Base-by-base conservation (phyloP, 768 basidiomycete species). In the Neoboletus brunneissimus region DNA sequence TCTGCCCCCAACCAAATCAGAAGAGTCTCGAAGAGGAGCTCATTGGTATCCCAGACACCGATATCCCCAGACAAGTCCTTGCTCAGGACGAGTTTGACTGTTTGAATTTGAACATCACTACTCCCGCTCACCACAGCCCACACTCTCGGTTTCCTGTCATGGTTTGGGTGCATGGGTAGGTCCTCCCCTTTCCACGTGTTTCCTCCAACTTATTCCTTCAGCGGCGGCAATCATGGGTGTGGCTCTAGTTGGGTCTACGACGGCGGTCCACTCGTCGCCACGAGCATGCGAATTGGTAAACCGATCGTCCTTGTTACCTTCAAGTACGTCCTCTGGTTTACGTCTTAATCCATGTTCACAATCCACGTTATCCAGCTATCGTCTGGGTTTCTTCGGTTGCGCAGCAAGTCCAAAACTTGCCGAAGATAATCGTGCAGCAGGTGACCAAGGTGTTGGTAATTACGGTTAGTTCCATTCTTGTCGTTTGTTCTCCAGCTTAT, bases 101-200 rank as follows among this genome's bases (percentile, higher is more conserved):
- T 70, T 75, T 91, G 23, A 91, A 90, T 66, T 69, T 91, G 57
- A 90, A 89, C 70, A 87, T 91, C 51, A 89, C 88, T n/a, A 81
- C 82, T 54, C 89, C 89, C 11, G 82, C 79, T 25, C 81, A 80
- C 18, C 74, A 84, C 20, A 75, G 70, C 4, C 63, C 79, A 4
- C 73, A 75, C 45, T 85, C 87, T 40, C 78, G 75, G 42, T 58
- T 86, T 16, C 89, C 89, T 7, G 88, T 91, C 61, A 89, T 91
- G 89, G 69, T 90, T 44, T 91, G 89, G 89, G 76, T 91, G n/a
- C 89, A 91, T 72, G 89, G 89, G 89, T 91, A 63, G 43, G 83
- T 75, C 31, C 29, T 58, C 40, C 34, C 23, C 48, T 41, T 41
- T 54, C 25, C 54, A 51, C 25, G 38, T 53, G 9, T 50, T 61